Evolutionary conservation across 495 filamentous ascomycete genomes (phyloP), one percentile per base, ranked within the genome.

Genomic region (Neurospora sp.): DNA sequence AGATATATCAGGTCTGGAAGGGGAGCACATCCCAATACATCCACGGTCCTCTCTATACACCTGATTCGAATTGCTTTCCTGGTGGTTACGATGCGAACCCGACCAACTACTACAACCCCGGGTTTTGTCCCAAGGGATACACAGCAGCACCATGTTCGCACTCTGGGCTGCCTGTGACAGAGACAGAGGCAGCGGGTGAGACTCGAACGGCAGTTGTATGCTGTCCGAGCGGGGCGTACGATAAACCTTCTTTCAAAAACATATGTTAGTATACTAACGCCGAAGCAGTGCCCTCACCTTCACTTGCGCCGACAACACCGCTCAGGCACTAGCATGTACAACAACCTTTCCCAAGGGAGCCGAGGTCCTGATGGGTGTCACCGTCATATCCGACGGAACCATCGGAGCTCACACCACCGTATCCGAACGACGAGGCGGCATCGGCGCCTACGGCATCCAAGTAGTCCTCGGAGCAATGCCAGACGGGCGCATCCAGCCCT

Each of bases 61-160:
- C 46, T 3, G 73, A 69, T 18, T 76, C 75, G 8, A 71, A 74
- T 20, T 81, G 80, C 71, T 81, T 77, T 39, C 80, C 80, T 3
- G 74, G 38, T 27, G 76, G 73, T 5, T 81, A 81, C 69, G 74
- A 80, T 66, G 71, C 78, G 11, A 72, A 73, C 35, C 77, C 79
- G 48, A 70, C 76, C 11, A 74, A 77, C 27, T 81, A 81, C 73
- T 81, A 80, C 76, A 80, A 79, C 39, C 79, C 80, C 38, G 80
- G 75, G 6, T 75, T 72, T 62, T 81, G 80, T 66, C 80, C 80
- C 14, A 18, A 69, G 37, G 80, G 79, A 8, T 81, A 81, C 72
- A 81, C 80, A 10, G 54, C 76, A 11, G 80, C 79, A 66, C 31
- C 54, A 69, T 81, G 80, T 59, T 74, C 77, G 31, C 78, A 72